Evolutionary conservation across 805 yeast genomes (phyloP).

Genomic region (Yarrowia sp.): DNA sequence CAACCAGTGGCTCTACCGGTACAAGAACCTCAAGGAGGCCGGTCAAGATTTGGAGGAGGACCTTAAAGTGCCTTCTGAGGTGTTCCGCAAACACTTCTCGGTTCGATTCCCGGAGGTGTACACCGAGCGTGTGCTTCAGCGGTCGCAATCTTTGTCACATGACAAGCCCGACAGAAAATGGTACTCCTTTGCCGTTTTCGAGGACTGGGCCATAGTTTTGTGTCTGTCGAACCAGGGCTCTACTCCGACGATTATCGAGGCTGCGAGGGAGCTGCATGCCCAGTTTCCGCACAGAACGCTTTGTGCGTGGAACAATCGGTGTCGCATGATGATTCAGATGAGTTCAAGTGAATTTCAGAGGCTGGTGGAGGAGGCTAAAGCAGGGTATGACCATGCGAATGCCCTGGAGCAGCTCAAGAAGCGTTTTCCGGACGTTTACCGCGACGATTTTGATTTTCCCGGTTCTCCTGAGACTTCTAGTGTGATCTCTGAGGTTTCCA

Average conservation of each 20-base stretch:
- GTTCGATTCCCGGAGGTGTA: neutral
- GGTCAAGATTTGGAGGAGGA: constrained; percentile 5
- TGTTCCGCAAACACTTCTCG: neutral
- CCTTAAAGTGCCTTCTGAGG: too few relatives aligned
- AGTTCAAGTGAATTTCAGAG: neutral
- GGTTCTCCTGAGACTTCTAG: too few relatives aligned
- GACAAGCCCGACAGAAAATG: constrained; percentile 26
- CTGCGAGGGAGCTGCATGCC: constrained; percentile 13
- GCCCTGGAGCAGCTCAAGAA: constrained; percentile 5
- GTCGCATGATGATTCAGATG: constrained; percentile 22
- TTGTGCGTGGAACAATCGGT: constrained; percentile 17
- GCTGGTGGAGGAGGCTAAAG: neutral
- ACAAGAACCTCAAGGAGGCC: constrained; percentile 22
- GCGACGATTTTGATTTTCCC: too few relatives aligned
- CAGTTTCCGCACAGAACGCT: constrained; percentile 15
- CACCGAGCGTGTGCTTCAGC: neutral
- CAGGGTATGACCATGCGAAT: neutral
- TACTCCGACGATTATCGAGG: constrained; percentile 15
- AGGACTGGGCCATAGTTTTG: constrained; percentile 23
- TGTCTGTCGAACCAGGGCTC: constrained; percentile 9
- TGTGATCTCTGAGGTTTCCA: too few relatives aligned
- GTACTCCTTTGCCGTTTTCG: constrained; percentile 20
- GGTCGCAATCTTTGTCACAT: neutral
- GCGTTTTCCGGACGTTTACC: constrained; percentile 19
- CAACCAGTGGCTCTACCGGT: constrained; percentile 23